phyloP scores from a whole-genome alignment of 495 filamentous ascomycete species.

The Penicillium pancosmium region DNA sequence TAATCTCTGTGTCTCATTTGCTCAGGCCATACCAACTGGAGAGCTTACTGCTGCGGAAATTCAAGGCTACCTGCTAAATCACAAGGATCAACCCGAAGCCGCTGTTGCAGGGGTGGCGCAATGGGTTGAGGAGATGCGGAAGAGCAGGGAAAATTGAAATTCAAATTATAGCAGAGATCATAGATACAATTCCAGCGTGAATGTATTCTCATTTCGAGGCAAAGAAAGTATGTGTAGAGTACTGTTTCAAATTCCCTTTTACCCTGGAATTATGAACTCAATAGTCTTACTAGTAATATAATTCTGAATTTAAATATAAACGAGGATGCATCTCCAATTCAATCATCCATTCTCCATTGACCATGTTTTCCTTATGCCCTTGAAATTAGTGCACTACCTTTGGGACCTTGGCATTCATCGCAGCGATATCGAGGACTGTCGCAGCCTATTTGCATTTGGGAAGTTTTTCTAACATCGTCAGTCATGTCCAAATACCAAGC shows the following conservation, averaged over 20 bases:
- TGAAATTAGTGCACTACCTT: too few species aligned
- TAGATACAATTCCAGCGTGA: too few species aligned
- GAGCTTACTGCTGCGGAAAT: constrained; percentile 67
- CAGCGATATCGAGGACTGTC: neutral
- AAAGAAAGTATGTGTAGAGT: too few species aligned
- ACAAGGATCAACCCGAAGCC: constrained; percentile 56
- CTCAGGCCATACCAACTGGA: constrained; percentile 48
- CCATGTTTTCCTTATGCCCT: too few species aligned
- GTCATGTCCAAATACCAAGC: constrained; percentile 7
- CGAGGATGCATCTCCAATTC: too few species aligned
- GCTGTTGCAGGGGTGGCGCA: constrained; percentile 56
- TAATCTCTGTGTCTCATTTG: constrained; percentile 53
- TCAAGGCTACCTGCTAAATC: constrained; percentile 63
- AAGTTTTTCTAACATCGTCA: constrained; percentile 14
- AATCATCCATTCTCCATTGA: too few species aligned
- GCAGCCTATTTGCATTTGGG: constrained; percentile 10
- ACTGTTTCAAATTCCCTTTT: too few species aligned
- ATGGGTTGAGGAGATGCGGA: constrained; percentile 46
- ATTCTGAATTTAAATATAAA: too few species aligned
- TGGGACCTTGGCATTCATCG: neutral
- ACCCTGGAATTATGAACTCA: too few species aligned
- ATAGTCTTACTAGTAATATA: too few species aligned
- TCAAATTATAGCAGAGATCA: too few species aligned
- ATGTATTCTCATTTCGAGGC: too few species aligned
- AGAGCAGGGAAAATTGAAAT: neutral